Base-by-base conservation (phyloP, 805 yeast genomes). In the Teunomyces kruisii region DNA sequence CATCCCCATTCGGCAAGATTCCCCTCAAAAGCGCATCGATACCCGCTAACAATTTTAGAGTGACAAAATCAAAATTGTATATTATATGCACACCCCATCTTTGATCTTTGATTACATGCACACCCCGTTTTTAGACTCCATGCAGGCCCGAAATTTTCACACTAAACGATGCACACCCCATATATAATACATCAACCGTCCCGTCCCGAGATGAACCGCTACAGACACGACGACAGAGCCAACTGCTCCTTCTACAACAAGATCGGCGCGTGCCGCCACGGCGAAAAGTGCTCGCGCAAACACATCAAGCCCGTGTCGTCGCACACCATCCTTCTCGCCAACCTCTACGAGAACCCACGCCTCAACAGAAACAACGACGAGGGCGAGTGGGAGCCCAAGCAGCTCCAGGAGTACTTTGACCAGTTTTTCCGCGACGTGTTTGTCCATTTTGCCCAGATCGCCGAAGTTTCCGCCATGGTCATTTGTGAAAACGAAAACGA, bases 251-350 rank as follows among this genome's bases (percentile, higher is more conserved):
- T 90, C 59, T 89, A 83, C 59, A 72, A 76, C 50, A 88, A 85
- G 60, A 87, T 89, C 26, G 98, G 98, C 0, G 95, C 96, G 0
- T 91, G 98, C 57, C 75, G 97, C 48, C 97, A 91, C 62, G 97
- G 97, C 0, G 90, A 84, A 47, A 84, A 84, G 55, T 91, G 98
- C 57, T 82, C 89, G 7, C 72, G 92, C 55, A 76, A 75, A 45
- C 91, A 90, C 62, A 71, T 77, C 15, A 77, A 77, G 53, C 96
- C 97, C 1, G 62, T 70, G 6, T 63, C 70, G 32, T 85, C 96
- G 0, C 70, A 74, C 44, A 84, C 92, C 0, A 73, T 90, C 1
- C 68, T 86, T 39, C 72, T 86, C 45, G 72, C 83, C 13, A 84
- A 85, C 55, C 56, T 89, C 39, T 86, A 81, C 55, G 80, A 78